These are phyloP conservation scores for Eucalyptus tenuipes DNA, from an alignment of 345 rosid genomes.

Conservation along the genomic window DNA sequence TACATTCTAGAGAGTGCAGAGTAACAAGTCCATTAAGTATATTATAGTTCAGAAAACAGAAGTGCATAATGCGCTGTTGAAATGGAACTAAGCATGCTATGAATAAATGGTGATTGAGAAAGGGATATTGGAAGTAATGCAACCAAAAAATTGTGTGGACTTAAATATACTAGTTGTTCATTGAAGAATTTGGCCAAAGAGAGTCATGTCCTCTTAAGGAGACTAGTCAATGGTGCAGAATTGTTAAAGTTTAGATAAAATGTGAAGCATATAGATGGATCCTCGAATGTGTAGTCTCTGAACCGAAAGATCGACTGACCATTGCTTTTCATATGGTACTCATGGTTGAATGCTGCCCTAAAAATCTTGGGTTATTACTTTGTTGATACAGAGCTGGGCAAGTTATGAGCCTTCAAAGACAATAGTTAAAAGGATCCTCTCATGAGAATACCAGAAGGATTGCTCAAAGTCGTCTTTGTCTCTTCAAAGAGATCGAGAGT, in stretches of 20 bases:
- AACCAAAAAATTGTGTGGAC: not conserved
- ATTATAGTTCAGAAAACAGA: not conserved
- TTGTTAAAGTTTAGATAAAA: not conserved
- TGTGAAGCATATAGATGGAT: not conserved
- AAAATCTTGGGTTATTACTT: not conserved
- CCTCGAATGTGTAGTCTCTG: not conserved
- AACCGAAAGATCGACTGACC: too few species aligned
- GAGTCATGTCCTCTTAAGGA: not conserved
- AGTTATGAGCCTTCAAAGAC: slow-evolving; percentile 88
- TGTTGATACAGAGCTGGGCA: slow-evolving; percentile 61
- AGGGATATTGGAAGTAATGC: not conserved
- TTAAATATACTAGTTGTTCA: not conserved
- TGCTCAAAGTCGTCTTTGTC: slow-evolving; percentile 13
- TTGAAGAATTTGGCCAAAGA: not conserved
- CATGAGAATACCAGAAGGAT: slow-evolving; percentile 41
- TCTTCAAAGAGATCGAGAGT: slow-evolving; percentile 14
- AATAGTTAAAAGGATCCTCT: slow-evolving; percentile 73
- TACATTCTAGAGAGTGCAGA: not conserved
- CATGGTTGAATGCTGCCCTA: not conserved
- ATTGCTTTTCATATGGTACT: not conserved
- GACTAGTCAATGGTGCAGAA: not conserved
- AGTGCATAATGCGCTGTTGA: not conserved
- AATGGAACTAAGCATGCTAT: not conserved
- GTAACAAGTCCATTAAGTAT: not conserved
- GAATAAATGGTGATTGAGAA: not conserved